Conservation (phyloP, 331 rosid genomes). For the Acacia concinna region DNA sequence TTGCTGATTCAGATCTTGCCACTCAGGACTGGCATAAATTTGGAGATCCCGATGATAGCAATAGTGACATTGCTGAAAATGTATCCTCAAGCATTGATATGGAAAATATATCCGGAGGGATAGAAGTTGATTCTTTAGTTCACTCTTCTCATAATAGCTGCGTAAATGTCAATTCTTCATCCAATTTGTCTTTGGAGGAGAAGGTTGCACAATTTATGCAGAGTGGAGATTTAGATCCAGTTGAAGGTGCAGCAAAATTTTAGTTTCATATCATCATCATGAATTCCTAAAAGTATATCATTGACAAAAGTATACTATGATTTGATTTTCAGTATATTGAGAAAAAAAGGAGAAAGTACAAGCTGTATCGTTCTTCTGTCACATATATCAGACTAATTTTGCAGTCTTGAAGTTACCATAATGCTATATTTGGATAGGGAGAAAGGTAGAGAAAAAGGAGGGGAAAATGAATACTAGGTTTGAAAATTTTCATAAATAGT, state of each 20-base stretch:
- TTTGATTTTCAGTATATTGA: constrained; percentile 29
- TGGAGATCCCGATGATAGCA: constrained; percentile 39
- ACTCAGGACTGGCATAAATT: constrained; percentile 27
- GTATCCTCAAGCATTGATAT: constrained; percentile 26
- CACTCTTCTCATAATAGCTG: constrained; percentile 39
- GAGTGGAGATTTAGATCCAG: constrained; percentile 70
- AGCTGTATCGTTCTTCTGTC: constrained; percentile 14
- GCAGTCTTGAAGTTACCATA: neutral
- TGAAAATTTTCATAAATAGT: too few species aligned
- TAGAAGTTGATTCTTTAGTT: constrained; percentile 24
- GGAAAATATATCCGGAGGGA: constrained; percentile 35
- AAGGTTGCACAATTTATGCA: constrained; percentile 74
- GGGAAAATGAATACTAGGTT: too few species aligned
- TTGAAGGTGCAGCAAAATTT: constrained; percentile 53
- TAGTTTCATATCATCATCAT: constrained; percentile 16
- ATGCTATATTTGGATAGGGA: too few species aligned
- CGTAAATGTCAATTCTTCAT: constrained; percentile 27
- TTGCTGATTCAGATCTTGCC: constrained; percentile 36
- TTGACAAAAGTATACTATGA: constrained; percentile 24
- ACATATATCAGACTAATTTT: constrained; percentile 5
- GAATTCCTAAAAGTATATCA: constrained; percentile 15
- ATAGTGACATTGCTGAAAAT: constrained; percentile 38
- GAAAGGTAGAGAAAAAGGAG: too few species aligned
- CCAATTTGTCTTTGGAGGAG: constrained; percentile 51
- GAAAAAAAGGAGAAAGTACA: neutral